Base-by-base conservation (phyloP, 2,329 filamentous ascomycete genomes). In the Tolypocladium guangdongense region DNA sequence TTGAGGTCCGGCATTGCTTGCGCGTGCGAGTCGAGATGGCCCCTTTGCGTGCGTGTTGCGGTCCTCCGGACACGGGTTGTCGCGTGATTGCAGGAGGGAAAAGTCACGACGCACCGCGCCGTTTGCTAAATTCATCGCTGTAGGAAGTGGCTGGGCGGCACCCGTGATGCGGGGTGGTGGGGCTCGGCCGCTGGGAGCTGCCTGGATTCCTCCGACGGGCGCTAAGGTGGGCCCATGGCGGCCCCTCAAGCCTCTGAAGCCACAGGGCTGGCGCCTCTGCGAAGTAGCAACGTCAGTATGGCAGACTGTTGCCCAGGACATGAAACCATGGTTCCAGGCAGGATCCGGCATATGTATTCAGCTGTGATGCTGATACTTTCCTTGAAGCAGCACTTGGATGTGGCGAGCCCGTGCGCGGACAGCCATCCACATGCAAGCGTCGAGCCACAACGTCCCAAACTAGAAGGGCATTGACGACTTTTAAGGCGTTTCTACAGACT, bases 1-100 rank as follows among this genome's bases (percentile, higher is more conserved):
- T 82, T 81, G 58, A 81, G 73, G 58, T 81, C 78, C 27, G 76
- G 77, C 77, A 79, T 80, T 10, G 18, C 43, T n/a, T 5, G 43
- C 24, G 41, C 24, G 41, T 45, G 16, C 7, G 41, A 5, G 24
- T 11, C 24, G 43, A 32, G 43, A 46, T 46, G 24, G 8, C 27
- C 8, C 27, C 18, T 16, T 5, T 45, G 41, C 41, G 22, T 18
- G 22, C 41, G 22, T 30, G 41, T n/a, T n/a, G n/a, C 22, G 22
- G 14, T 45, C 22, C 22, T 18, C 41, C 22, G 10, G 41, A 2
- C 14, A 18, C 24, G 41, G 41, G 27, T 16, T 45, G 41, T 30
- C 16, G 41, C 22, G 41, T 14, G 22, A 7, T 27, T 14, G 41
- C 41, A 10, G 41, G 41, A 14, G 41, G 16, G 8, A 27, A 18